Conservation (phyloP, 495 filamentous ascomycete species). For the Penicillium malachiteum region DNA sequence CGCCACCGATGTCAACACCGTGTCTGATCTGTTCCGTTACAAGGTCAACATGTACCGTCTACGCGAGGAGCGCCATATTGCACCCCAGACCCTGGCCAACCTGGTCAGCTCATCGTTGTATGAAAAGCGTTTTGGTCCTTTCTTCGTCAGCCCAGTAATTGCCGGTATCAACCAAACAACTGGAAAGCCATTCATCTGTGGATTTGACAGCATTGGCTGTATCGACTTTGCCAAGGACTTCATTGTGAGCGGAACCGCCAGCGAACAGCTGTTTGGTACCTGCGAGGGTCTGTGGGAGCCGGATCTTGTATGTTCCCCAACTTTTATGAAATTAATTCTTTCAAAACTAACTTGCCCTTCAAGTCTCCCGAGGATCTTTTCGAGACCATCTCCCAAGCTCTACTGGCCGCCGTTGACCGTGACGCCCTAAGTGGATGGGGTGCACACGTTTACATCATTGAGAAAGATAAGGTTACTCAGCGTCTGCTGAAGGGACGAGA, state of each 20-base stretch:
- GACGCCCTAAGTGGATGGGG: constrained; percentile 98
- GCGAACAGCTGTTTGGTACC: constrained; percentile 96
- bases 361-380: constrained; percentile 92
- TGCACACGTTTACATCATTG: constrained; percentile 97
- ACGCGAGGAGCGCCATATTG: constrained; percentile 94
- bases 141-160: constrained; percentile 91
- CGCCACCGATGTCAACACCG: constrained; percentile 91
- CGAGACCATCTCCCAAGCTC: constrained; percentile 96
- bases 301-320: constrained; percentile 66
- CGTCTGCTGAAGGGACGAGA: constrained; percentile 89
- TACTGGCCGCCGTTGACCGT: constrained; percentile 92
- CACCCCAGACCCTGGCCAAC: constrained; percentile 92
- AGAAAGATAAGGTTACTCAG: constrained; percentile 99
- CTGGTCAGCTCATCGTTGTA: constrained; percentile 87
- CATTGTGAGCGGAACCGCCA: constrained; percentile 94
- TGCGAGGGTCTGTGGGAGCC: constrained; percentile 99
- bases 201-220: constrained; percentile 98
- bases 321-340: too few relatives aligned
- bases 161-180: constrained; percentile 91
- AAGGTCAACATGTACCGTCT: constrained; percentile 99
- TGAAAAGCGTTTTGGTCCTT: constrained; percentile 93
- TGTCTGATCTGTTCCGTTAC: constrained; percentile 96
- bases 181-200: constrained; percentile 94
- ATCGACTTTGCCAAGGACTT: constrained; percentile 99
- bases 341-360: constrained; percentile 23